These are phyloP conservation scores for Erythrophleum fordii DNA, from an alignment of 306 rosid species.

Conservation along the genomic window DNA sequence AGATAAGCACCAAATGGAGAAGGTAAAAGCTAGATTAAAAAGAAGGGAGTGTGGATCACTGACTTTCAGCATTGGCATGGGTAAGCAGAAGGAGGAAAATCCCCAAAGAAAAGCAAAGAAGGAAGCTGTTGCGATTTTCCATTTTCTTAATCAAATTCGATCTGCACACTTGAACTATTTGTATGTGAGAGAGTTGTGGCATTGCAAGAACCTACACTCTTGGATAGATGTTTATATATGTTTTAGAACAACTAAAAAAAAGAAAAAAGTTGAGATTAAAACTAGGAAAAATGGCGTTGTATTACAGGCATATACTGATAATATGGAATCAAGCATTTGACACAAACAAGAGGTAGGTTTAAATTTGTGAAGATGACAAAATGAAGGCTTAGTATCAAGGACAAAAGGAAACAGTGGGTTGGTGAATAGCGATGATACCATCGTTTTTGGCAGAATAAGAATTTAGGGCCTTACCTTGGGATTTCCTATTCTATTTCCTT, in stretches of 20 bases:
- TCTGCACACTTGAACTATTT: not conserved
- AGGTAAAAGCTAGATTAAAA: not conserved
- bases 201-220: slow-evolving; percentile 17
- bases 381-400: slow-evolving; percentile 21
- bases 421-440: slow-evolving; percentile 36
- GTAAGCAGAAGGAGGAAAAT: slow-evolving; percentile 47
- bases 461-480: not conserved
- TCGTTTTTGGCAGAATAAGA: slow-evolving; percentile 21
- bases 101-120: slow-evolving; percentile 49
- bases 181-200: not conserved
- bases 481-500: not conserved
- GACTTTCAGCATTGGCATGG: slow-evolving; percentile 52
- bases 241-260: not conserved
- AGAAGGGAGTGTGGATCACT: not conserved
- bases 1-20: too few relatives aligned
- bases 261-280: slow-evolving; percentile 24
- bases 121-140: slow-evolving; percentile 33
- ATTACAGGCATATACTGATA: slow-evolving; percentile 52
- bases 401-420: slow-evolving; percentile 41
- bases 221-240: slow-evolving; percentile 16
- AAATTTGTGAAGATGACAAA: slow-evolving; percentile 2
- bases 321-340: slow-evolving; percentile 45
- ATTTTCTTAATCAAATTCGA: slow-evolving; percentile 24
- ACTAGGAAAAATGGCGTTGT: slow-evolving; percentile 35
- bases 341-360: slow-evolving; percentile 38